Base-by-base conservation (phyloP, 495 filamentous ascomycete species). In the Chlorociboria aeruginascens region DNA sequence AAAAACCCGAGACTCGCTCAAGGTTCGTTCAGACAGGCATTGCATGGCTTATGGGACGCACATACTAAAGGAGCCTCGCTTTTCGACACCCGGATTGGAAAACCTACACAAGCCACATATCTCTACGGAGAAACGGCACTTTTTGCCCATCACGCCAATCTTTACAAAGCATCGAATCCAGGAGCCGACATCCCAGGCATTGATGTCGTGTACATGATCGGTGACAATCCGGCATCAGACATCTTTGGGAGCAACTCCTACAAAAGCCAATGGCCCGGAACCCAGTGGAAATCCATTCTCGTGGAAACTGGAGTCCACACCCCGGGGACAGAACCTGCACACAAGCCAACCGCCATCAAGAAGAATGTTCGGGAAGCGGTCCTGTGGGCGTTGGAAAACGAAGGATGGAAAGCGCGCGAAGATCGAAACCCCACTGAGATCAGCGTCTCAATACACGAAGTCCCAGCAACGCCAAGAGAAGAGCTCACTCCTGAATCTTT, bases 211-310 rank as follows among this genome's bases (percentile, higher is more conserved):
- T 97, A 93, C 56, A 95, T 96, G 89, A 72, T 98, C 13, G 92
- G 92, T 0, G 92, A 98, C 55, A 98, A 95, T 55, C 89, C 92
- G 1, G 85, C 82, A 56, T 84, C 78, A 13, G 92, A 98, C 62
- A 92, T 98, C 48, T 65, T 68, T 9, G 92, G 92, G 11, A 89
- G 83, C 20, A 96, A 95, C 55, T 67, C 65, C 20, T 90, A 82
- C 60, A 55, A 55, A 8, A 85, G 81, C 48, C 63, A 25, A 25
- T 4, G 66, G 6, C 53, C 64, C 32, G 81, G 81, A 8, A 86
- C 77, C 16, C 60, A 74, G 54, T 98, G 89, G 90, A 59, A 72
- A 29, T 83, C 79, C 20, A 71, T 94, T 10, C 65, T 97, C 45
- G 88, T 97, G 14, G 68, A 76, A 43, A 96, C 81, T 32, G 92